These are phyloP conservation scores for Sisymbrium altissimum DNA, from an alignment of 345 rosid species.

Conservation along the genomic window DNA sequence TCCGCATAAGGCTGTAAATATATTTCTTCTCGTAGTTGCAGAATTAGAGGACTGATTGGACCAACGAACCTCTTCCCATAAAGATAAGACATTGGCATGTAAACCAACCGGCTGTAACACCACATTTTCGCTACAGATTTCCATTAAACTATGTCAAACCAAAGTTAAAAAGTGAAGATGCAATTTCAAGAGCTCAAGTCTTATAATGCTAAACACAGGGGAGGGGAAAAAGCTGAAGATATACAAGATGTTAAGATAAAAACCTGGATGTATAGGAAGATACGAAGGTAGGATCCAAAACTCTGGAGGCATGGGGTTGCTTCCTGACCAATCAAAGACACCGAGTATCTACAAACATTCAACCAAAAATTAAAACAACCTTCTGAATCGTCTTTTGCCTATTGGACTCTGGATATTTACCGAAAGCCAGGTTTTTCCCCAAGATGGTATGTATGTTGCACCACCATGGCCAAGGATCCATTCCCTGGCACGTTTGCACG, in stretches of 20 bases:
- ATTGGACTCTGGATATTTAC: conserved; percentile 8
- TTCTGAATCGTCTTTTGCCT: not conserved
- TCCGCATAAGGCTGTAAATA: conserved; percentile 48
- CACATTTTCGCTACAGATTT: conserved; percentile 53
- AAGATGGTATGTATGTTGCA: conserved; percentile 41
- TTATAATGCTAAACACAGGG: not conserved
- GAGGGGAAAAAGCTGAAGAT: not conserved
- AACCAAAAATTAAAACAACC: not conserved
- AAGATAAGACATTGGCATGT: conserved; percentile 71
- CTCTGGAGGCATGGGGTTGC: conserved; percentile 73
- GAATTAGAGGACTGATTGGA: conserved; percentile 50
- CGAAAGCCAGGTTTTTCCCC: conserved; percentile 56
- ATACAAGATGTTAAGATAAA: not conserved
- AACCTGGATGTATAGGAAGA: conserved; percentile 60
- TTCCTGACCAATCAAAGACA: conserved; percentile 54
- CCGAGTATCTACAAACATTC: conserved; percentile 38
- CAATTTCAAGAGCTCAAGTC: not conserved
- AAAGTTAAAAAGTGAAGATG: not conserved
- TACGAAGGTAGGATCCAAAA: conserved; percentile 60
- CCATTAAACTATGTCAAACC: not conserved
- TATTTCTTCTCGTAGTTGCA: conserved; percentile 48
- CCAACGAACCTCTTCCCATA: conserved; percentile 63
- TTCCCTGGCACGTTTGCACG: conserved; percentile 37
- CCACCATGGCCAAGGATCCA: conserved; percentile 53
- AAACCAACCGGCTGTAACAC: conserved; percentile 61